Percentiles rank a stretch among this genome's conserved stretches.
Conservation (phyloP, 257 asterid species). For the Fraxinus cuspidata region DNA sequence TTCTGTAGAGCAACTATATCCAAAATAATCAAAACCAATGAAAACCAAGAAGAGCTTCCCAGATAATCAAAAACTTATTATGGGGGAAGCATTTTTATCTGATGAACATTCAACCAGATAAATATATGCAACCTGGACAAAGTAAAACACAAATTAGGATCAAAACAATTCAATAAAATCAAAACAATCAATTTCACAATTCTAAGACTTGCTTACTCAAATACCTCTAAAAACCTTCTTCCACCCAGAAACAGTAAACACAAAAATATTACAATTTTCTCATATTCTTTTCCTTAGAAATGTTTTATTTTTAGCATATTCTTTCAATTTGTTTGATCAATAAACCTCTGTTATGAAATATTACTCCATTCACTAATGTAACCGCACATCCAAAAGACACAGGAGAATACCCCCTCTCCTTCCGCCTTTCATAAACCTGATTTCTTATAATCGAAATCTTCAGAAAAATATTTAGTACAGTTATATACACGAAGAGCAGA, state of each 20-base stretch:
- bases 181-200: conserved; percentile 6
- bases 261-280: neutral
- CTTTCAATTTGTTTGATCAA: neutral
- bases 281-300: neutral
- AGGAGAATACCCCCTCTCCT: neutral
- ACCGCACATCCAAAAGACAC: neutral
- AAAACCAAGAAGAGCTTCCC: neutral
- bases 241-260: neutral
- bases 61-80: neutral
- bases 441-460: neutral
- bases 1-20: neutral
- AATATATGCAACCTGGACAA: conserved; percentile 33
- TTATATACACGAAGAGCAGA: neutral
- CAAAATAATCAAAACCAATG: neutral
- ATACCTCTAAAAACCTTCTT: neutral
- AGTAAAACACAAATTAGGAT: neutral
- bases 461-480: neutral
- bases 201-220: neutral
- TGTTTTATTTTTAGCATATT: neutral
- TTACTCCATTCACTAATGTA: neutral
- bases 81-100: conserved; percentile 5
- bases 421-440: neutral
- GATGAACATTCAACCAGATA: conserved; percentile 12
- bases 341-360: neutral
- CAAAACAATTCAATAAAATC: conserved; percentile 1